Base-by-base conservation (phyloP, 495 filamentous ascomycete genomes). In the Tuber melanosporum region DNA sequence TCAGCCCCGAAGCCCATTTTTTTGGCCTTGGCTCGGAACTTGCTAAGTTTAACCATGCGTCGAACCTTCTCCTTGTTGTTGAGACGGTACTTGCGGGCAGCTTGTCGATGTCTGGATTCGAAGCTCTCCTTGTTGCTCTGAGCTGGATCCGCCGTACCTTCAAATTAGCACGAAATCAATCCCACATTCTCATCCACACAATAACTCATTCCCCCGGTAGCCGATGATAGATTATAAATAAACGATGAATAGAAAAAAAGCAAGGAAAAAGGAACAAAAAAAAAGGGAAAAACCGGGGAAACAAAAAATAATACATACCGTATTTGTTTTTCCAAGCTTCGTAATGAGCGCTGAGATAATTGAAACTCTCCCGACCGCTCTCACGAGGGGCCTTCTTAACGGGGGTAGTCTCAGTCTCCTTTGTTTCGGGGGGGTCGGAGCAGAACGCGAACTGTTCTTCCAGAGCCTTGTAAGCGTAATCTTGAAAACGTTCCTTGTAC, bases 281-380 rank as follows among this genome's bases (percentile, higher is more conserved):
- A 80, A 77, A 57, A 75, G 74, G 79, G 75, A 62, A 62, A 62
- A 71, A 66, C 44, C 74, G 77, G 72, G 73, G 74, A 72, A 72
- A 80, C 73, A 71, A 78, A 78, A 79, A 78, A 70, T 72, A 80
- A 69, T 66, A 72, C 77, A 79, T 78, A 80, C 78, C 78, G 74
- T 80, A 80, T 80, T 78, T 77, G 72, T 77, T 75, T 74, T 80
- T 80, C 78, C 78, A 80, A 69, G 79, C 78, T 75, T 80, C 77
- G 71, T 80, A 80, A 72, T 80, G 78, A 72, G 78, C 78, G 72
- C 78, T 80, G 57, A 80, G 78, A 57, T 80, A 80, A 43, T 80
- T 78, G 36, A 80, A 80, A 80, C 78, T 80, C 52, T 80, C 78
- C 44, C 79, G 79, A 66, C 78, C 78, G 74, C 78, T 80, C n/a